Percentiles rank a stretch among this genome's conserved stretches.
These are phyloP conservation scores for Haplographium delicatum DNA, from an alignment of 495 filamentous ascomycete species.

Conservation along the genomic window DNA sequence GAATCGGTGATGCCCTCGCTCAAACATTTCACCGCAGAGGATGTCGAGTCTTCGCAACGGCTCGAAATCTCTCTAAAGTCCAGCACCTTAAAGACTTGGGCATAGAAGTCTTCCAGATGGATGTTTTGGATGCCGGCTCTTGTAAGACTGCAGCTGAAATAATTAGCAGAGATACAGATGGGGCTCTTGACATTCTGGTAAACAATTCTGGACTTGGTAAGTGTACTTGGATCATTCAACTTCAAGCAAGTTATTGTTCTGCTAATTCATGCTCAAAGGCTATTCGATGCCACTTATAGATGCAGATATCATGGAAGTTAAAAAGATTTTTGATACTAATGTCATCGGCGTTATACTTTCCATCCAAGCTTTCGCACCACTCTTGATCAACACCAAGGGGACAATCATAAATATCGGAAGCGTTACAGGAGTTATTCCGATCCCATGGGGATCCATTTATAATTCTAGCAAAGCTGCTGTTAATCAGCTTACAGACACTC, in stretches of 20 bases:
- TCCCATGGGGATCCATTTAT: slow-evolving; percentile 41
- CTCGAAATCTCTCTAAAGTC: slow-evolving; percentile 38
- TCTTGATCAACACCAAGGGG: slow-evolving; percentile 42
- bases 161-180: slow-evolving; percentile 21
- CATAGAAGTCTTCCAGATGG: slow-evolving; percentile 43
- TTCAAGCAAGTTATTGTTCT: background rate
- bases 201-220: slow-evolving; percentile 49
- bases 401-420: slow-evolving; percentile 46
- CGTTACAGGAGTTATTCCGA: slow-evolving; percentile 39
- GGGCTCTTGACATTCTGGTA: slow-evolving; percentile 44
- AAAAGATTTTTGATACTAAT: slow-evolving; percentile 47
- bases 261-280: background rate
- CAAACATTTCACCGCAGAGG: slow-evolving; percentile 31
- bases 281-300: slow-evolving; percentile 43
- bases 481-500: slow-evolving; percentile 35
- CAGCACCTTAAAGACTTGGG: slow-evolving; percentile 31
- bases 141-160: slow-evolving; percentile 33
- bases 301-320: slow-evolving; percentile 35
- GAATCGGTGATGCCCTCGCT: slow-evolving; percentile 39
- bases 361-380: slow-evolving; percentile 48
- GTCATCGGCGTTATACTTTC: slow-evolving; percentile 46
- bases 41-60: slow-evolving; percentile 40
- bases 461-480: slow-evolving; percentile 51
- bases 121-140: slow-evolving; percentile 38
- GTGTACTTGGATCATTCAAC: background rate